Base-by-base conservation (phyloP, 345 rosid species). In the Ailanthus altissimus region DNA sequence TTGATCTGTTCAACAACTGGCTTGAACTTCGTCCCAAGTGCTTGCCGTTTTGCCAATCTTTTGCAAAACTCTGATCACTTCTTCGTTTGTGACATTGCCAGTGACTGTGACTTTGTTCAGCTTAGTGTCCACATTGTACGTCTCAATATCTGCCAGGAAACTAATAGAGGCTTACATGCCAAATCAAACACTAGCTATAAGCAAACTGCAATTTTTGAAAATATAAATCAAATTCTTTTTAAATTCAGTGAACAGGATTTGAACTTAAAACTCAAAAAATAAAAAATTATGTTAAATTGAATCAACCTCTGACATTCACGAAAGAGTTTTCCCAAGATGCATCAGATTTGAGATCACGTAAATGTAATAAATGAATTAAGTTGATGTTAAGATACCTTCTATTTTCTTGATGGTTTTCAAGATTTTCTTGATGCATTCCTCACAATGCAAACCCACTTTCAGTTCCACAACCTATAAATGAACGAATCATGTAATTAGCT, bases 381-480 rank as follows among this genome's bases (percentile, higher is more conserved):
- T n/a, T n/a, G n/a, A n/a, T n/a, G n/a, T n/a, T n/a, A n/a, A n/a
- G n/a, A 62, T 86, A 92, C 97, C 96, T 72, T 87, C 88, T 67
- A 93, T 87, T 78, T 92, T 93, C 89, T 94, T 92, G 79, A 94
- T 90, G 42, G 94, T 94, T 78, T 94, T 91, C 40, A 94, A 79
- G 86, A 94, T 91, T 75, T 92, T 92, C 86, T 83, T 91, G 81
- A 90, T 91, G 69, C 97, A 89, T 72, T 91, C 92, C 0, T 91
- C 91, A 38, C 98, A 94, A 49, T 92, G 97, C 80, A 92, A 81
- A 50, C 87, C 89, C 77, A 94, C 97, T 80, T 87, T 91, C 77
- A 94, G 54, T 73, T 93, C 97, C 80, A 94, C 98, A 73, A 89
- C 84, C 97, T 94, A 28, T 46, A 11, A 45, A 51, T 36, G 3